Evolutionary conservation across 768 basidiomycete species (phyloP), one percentile per base, ranked within the genome.

Genomic region (Hydnum rufescens): DNA sequence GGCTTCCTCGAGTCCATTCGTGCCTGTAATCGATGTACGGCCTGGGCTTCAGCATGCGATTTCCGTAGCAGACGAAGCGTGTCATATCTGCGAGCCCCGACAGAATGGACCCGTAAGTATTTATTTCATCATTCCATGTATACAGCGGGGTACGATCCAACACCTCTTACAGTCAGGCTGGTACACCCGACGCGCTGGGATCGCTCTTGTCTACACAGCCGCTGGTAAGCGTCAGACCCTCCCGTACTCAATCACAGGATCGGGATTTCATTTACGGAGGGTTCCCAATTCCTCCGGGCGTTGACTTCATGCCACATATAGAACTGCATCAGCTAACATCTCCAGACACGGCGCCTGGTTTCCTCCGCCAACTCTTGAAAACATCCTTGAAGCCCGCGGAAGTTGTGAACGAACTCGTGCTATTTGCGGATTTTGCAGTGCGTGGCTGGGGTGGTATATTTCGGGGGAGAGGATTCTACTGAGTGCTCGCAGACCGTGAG

Each of bases 281-380:
- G 31, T 46, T 48, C n/a, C 3, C 50, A 13, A 54, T 5, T 8
- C 19, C n/a, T 32, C 36, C 42, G 32, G 25, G 28, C 23, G 2
- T 32, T 28, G 39, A 8, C 25, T 22, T 36, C 25, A 36, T 42
- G 31, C 23, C 32, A 43, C 32, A 25, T 52, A 28, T 57, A 78
- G 85, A 88, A 64, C 67, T 89, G 16, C 85, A 87, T 59, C 85
- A 89, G 60, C 61, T 89, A n/a, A 72, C 75, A 0, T 88, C 85
- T 1, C 82, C 85, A 3, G 60, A 66, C 8, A 83, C 83, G 2
- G 76, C 81, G 0, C 64, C 68, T 28, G 64, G 67, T 2, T 86
- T 89, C 67, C 68, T 89, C 13, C 76, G 80, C 44, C 65, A 70
- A 4, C 72, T 86, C 4, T 68, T 88, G 13, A 67, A 71, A 5